Conservation (phyloP, 139 green algal species). For the Chlorella sorokiniana region DNA sequence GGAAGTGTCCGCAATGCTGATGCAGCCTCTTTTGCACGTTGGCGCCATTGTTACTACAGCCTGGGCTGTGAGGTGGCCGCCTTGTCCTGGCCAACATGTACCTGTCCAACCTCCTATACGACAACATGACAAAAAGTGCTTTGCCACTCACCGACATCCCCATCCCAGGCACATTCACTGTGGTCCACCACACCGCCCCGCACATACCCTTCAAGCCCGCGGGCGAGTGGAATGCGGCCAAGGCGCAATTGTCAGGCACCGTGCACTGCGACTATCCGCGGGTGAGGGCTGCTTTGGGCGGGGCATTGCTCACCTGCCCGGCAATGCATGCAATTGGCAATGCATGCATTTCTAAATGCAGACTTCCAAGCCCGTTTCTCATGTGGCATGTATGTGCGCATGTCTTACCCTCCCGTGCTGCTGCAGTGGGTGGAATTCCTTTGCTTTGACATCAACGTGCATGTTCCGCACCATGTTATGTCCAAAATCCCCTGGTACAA, state of each 20-base stretch:
- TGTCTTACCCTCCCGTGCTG: background rate
- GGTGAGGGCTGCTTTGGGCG: conserved; percentile 35
- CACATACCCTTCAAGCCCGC: conserved; percentile 98
- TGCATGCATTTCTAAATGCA: no score
- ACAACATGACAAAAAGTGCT: no score
- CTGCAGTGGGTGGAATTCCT: conserved; percentile 91
- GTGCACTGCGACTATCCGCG: conserved; percentile 96
- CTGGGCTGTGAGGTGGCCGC: no score
- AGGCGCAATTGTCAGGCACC: conserved; percentile 90
- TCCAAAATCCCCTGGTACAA: conserved; percentile 98
- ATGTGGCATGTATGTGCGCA: background rate
- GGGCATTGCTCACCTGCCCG: background rate
- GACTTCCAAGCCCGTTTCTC: background rate
- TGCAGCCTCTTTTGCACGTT: background rate
- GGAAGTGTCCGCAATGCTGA: background rate
- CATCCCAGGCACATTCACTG: conserved; percentile 87
- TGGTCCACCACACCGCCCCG: conserved; percentile 97
- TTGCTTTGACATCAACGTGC: conserved; percentile 96
- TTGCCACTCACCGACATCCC: background rate
- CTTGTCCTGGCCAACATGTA: no score
- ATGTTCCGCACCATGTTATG: conserved; percentile 96
- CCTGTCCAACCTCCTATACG: no score
- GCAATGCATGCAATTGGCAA: background rate
- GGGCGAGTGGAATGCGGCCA: conserved; percentile 88
- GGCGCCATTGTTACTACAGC: background rate